These are phyloP conservation scores for Yarrowia galli DNA, from an alignment of 1,139 yeast genomes.

Conservation along the genomic window DNA sequence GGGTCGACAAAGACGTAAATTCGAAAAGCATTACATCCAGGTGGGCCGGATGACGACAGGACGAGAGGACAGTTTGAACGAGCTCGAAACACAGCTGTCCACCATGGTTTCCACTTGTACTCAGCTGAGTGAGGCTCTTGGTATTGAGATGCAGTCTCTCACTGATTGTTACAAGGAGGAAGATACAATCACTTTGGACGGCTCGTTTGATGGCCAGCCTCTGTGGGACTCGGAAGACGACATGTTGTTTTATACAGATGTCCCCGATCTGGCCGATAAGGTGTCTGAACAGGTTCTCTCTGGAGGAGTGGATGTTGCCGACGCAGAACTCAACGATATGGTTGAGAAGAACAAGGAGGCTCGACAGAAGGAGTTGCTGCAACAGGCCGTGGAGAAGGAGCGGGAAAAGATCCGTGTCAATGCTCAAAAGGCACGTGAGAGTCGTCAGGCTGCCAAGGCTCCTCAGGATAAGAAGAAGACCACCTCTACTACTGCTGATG, in stretches of 20 bases:
- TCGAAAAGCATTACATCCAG: constrained; percentile 63
- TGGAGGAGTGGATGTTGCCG: constrained; percentile 39
- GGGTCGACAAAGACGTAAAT: constrained; percentile 51
- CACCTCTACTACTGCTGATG: neutral
- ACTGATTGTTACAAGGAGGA: constrained; percentile 45
- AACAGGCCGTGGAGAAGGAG: constrained; percentile 24
- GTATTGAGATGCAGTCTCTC: constrained; percentile 52
- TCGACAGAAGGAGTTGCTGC: constrained; percentile 39
- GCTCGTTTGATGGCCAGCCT: constrained; percentile 41
- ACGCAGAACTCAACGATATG: constrained; percentile 33
- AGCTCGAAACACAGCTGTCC: constrained; percentile 54
- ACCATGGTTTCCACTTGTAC: constrained; percentile 58
- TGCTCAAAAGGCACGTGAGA: constrained; percentile 26
- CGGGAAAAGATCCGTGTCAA: constrained; percentile 27
- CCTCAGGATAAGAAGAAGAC: constrained; percentile 5
- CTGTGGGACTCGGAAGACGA: constrained; percentile 42
- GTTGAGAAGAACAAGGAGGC: constrained; percentile 40
- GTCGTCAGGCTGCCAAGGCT: constrained; percentile 1
- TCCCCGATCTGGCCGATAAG: constrained; percentile 39
- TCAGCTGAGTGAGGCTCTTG: constrained; percentile 57
- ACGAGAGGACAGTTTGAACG: constrained; percentile 56
- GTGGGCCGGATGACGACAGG: constrained; percentile 71
- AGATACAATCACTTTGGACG: constrained; percentile 45
- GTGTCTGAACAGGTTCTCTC: constrained; percentile 37
- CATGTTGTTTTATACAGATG: constrained; percentile 28